A percentile compares a stretch with the other conserved stretches of the same genome.
These are phyloP conservation scores for Vaccinium vitisidaea DNA, from an alignment of 148 eudicot genomes.

Conservation along the genomic window DNA sequence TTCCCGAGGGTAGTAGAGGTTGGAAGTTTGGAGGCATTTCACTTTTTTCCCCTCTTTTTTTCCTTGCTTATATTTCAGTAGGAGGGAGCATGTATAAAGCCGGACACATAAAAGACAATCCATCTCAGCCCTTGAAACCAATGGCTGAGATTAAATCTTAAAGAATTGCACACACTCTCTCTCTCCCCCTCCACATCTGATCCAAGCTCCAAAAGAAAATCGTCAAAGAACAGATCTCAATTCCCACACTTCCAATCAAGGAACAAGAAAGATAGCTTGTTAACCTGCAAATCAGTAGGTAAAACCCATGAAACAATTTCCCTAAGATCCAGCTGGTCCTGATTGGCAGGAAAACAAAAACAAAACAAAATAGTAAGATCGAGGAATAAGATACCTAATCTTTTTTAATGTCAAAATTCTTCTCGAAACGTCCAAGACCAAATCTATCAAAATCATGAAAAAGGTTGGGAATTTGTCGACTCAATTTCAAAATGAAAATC, in stretches of 20 bases:
- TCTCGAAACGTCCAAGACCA: too few relatives aligned
- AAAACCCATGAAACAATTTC: background rate
- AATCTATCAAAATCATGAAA: too few relatives aligned
- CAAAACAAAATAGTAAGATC: too few relatives aligned
- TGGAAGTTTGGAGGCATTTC: background rate
- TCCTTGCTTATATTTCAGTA: background rate
- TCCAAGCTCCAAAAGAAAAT: background rate
- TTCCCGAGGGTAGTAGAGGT: background rate
- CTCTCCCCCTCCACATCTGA: background rate
- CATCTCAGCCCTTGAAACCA: too few relatives aligned
- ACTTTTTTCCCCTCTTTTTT: background rate
- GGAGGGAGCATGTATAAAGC: background rate
- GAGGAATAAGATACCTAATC: too few relatives aligned
- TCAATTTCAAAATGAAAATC: too few relatives aligned
- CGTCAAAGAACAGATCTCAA: constrained; percentile 13
- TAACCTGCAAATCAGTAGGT: constrained; percentile 4
- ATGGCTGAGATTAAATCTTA: too few relatives aligned
- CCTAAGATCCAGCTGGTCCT: background rate
- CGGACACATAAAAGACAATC: too few relatives aligned
- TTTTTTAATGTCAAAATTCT: too few relatives aligned
- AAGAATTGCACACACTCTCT: too few relatives aligned
- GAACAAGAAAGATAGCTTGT: background rate
- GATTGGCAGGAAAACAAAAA: background rate
- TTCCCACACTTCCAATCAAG: constrained; percentile 9
- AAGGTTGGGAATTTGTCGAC: too few relatives aligned